Evolutionary conservation across 2,329 filamentous ascomycete genomes (phyloP), one percentile per base, ranked within the genome.

Genomic region (Exophiala viscosa): DNA sequence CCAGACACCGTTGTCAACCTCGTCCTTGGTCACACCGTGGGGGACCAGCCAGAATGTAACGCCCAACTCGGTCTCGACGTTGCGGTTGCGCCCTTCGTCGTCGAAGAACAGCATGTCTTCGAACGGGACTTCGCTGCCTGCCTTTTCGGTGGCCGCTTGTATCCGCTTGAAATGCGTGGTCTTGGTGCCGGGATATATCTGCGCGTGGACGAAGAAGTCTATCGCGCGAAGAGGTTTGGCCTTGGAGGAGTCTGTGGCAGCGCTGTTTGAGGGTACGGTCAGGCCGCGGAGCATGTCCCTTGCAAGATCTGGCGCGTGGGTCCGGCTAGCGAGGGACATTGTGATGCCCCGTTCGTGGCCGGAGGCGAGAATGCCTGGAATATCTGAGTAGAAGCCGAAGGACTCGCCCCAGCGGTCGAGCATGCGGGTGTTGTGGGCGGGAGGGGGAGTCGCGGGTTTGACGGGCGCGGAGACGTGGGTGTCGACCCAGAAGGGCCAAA

Each of bases 401-500:
- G 75, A 75, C 71, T 90, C 86, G 67, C 84, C 85, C 69, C 68
- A 76, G 59, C 71, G 73, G 52, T 64, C 61, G 18, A 58, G 43
- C 50, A 61, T 49, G 31, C 34, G 45, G 10, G 56, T 59, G 40
- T 55, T 60, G 34, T 41, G 31, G 35, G 56, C 18, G 14, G 39
- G 52, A 5, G 40, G n/a, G 11, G 50, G 14, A 14, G 84, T 81
- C 60, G 76, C 78, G 45, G 82, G 76, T 58, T 84, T 84, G 45
- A 96, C 73, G 0, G 90, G 91, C 5, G 84, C 80, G 18, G 83
- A 82, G 63, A 93, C 87, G 71, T 96, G 91, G 3, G 90, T 96
- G 75, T 97, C 93, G 1, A 95, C 86, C 92, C 92, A 97, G 73
- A 96, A 96, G 3, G 91, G 90, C 93, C 92, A 97, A n/a, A 97